Evolutionary conservation across 1,139 yeast genomes (phyloP), one percentile per base, ranked within the genome.

Genomic region (Arxiozyma slooffiae): DNA sequence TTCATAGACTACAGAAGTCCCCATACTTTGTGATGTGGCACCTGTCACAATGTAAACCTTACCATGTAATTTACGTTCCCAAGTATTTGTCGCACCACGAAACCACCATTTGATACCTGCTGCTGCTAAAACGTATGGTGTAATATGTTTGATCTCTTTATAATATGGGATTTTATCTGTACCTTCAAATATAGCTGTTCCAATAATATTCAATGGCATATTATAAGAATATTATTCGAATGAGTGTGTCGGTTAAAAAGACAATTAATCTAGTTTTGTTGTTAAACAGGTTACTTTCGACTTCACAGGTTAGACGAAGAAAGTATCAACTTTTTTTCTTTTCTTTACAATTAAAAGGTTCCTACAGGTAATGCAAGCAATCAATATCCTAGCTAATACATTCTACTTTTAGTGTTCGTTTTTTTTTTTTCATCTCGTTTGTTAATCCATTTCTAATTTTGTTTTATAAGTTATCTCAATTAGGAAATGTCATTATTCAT

Each of bases 1-100:
- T 39, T 89, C 90, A 46, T 74, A 72, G 0, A 80, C 95, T 1
- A 86, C 75, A 5, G 79, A 77, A 0, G 94, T 85, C 0, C 98
- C 98, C 52, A 88, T 67, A 0, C 98, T 97, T 53, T 64, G 68
- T 2, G 94, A 77, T 0, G 98, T 92, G 1, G 95, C 98, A 7
- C 98, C 96, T 0, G 90, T 83, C 11, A 83, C 72, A 47, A 92
- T 72, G 59, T 80, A 86, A 11, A 92, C 97, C 59, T 84, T 81
- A 2, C 98, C 97, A 63, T 92, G 96, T 67, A 92, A 71, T 56
- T 89, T 90, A 53, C 97, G 75, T 56, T 87, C 95, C 95, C 96
- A 89, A 0, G 89, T 85, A 67, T 89, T 92, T 23, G 76, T 60
- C 1, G 87, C 68, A 3, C 97, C 97, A 40, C 82, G 77, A 60